Evolutionary conservation across 352 stramenopile species (phyloP).

Genomic region (Phytopythium ostracodes): DNA sequence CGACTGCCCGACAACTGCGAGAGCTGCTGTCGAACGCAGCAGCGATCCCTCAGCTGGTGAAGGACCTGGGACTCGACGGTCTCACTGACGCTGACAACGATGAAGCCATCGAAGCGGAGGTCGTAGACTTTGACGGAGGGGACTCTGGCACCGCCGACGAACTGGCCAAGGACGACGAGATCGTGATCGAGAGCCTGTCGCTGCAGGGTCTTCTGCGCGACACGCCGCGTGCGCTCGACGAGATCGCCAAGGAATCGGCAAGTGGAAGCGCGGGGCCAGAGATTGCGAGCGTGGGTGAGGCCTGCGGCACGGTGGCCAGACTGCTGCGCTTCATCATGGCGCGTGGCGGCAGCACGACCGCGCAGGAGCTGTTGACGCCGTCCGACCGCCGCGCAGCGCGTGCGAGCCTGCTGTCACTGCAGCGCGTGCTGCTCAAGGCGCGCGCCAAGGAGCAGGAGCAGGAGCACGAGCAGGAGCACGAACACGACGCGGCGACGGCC

Average conservation of each 20-base stretch:
- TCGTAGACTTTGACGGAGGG: constrained; percentile 38
- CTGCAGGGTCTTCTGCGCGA: constrained; percentile 50
- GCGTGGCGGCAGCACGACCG: constrained; percentile 24
- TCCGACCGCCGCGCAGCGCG: constrained; percentile 38
- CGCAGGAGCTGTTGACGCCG: constrained; percentile 16
- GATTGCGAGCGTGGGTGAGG: constrained; percentile 31
- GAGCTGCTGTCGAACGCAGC: constrained; percentile 22
- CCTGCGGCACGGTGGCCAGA: constrained; percentile 30
- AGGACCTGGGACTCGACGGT: constrained; percentile 32
- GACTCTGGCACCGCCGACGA: constrained; percentile 25
- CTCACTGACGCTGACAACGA: constrained; percentile 10
- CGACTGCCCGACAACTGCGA: constrained; percentile 3
- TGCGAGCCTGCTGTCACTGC: constrained; percentile 42
- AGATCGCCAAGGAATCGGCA: constrained; percentile 20
- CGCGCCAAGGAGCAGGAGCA: constrained; percentile 33
- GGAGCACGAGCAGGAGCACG: constrained; percentile 6
- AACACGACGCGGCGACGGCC: constrained; percentile 23
- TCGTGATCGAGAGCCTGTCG: constrained; percentile 56
- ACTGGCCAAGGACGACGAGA: constrained; percentile 52
- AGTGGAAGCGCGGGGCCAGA: constrained; percentile 9
- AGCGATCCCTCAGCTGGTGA: constrained; percentile 21
- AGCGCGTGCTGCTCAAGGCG: constrained; percentile 48
- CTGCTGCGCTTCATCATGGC: constrained; percentile 44
- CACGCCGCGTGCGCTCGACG: constrained; percentile 21
- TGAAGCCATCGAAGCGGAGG: constrained; percentile 26